A percentile compares a stretch with the other conserved stretches of the same genome.
These are phyloP conservation scores for Clarireedia monteithiana DNA, from an alignment of 2,329 filamentous ascomycete genomes.

Conservation along the genomic window DNA sequence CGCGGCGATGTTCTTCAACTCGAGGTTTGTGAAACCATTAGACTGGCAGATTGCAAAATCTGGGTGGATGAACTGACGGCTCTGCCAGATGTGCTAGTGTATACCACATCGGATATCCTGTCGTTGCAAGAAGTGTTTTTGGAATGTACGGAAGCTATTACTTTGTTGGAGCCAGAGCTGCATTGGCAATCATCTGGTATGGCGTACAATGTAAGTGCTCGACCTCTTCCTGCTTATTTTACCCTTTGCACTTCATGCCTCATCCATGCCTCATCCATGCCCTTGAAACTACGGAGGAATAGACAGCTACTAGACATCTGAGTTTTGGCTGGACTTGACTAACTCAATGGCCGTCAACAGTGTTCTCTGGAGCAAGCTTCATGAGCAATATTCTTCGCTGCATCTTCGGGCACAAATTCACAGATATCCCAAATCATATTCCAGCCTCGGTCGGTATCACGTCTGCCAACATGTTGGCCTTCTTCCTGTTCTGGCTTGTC, in stretches of 20 bases:
- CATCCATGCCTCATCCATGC: no score
- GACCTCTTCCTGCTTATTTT: not conserved
- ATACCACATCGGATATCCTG: slow-evolving; percentile 37
- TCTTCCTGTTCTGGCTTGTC: slow-evolving; percentile 48
- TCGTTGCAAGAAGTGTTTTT: slow-evolving; percentile 32
- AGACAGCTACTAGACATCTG: not conserved
- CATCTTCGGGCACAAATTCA: slow-evolving; percentile 30
- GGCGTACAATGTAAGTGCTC: slow-evolving; percentile 55
- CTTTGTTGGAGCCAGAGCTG: slow-evolving; percentile 34
- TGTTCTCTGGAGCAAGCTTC: slow-evolving; percentile 42
- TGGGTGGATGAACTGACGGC: not conserved
- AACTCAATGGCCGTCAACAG: slow-evolving; percentile 13
- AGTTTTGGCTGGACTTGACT: not conserved
- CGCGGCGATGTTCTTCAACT: slow-evolving; percentile 38
- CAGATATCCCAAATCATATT: slow-evolving; percentile 33
- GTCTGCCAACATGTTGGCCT: slow-evolving; percentile 35
- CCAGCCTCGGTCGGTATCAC: slow-evolving; percentile 33
- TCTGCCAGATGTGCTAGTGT: slow-evolving; percentile 27
- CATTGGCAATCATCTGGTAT: slow-evolving; percentile 48
- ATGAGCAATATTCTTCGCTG: slow-evolving; percentile 37
- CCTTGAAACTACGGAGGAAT: no score
- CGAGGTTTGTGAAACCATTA: slow-evolving; percentile 21
- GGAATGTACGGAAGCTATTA: slow-evolving; percentile 38
- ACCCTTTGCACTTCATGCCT: no score
- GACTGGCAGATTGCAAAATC: not conserved